Base-by-base conservation (phyloP, 495 filamentous ascomycete species). In the Aspergillus conjunctus region DNA sequence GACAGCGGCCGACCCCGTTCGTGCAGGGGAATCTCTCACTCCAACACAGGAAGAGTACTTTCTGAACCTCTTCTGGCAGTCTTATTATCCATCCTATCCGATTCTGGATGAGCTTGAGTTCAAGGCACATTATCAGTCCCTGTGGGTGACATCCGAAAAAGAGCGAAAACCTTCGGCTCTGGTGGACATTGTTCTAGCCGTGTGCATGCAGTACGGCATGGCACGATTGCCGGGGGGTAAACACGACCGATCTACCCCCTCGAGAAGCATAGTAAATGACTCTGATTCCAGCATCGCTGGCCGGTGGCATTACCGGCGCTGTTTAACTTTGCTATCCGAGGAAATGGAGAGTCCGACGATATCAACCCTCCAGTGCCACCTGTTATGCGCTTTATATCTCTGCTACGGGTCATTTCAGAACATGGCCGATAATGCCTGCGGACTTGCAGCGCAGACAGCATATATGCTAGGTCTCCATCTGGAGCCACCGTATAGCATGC, bases 171-270 rank as follows among this genome's bases (percentile, higher is more conserved):
- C 80, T 10, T 85, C 79, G 7, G 76, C 82, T 6, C 73, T 85
- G 1, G 80, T 81, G 11, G 83, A 86, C 58, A 81, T 84, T 17
- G 65, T 84, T 34, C 66, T 86, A 20, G 83, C 83, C 9, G 49
- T 84, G 15, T 82, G 77, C 54, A 82, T 85, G 74, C 81, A 85
- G 65, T 78, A 80, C 54, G 77, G 75, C 17, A 72, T 74, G 31
- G 66, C 74, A 7, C 52, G 67, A 1, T 63, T 67, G 1, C 62
- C 70, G 17, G 62, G 65, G 12, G 46, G 22, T 7, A 53, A 58
- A 11, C 52, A 44, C 0, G 32, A 22, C 18, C 30, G 48, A 9
- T 21, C 54, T 4, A n/a, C 54, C 3, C 31, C 46, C 1, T 33
- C 54, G 0, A 48, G 51, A 5, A 49, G 50, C 41, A 49, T 58